Evolutionary conservation across 2,329 filamentous ascomycete genomes (phyloP).

Genomic region (Thelonectria blattea): DNA sequence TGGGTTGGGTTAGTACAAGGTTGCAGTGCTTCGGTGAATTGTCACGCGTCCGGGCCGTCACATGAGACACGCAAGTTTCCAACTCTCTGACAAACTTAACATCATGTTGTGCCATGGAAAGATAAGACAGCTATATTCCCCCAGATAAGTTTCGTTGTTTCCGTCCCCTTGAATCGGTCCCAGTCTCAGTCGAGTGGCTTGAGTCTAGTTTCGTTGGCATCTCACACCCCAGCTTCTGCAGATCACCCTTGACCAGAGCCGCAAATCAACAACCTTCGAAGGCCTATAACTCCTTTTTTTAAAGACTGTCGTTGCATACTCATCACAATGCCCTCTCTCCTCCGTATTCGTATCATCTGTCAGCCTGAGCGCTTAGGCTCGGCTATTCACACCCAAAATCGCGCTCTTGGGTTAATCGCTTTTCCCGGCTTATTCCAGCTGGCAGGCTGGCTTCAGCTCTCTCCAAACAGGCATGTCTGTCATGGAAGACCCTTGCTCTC

Average conservation of each 20-base stretch:
- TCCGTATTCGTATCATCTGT: neutral
- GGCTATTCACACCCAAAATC: neutral
- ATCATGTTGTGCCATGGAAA: no score
- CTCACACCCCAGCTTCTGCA: neutral
- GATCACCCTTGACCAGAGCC: neutral
- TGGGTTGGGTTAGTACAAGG: neutral
- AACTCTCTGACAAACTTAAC: no score
- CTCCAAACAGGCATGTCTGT: neutral
- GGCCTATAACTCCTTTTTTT: neutral
- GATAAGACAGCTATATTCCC: neutral
- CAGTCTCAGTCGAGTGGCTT: neutral
- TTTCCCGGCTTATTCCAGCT: no score
- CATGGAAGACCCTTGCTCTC: neutral
- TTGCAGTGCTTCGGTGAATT: neutral
- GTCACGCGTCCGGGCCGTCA: neutral
- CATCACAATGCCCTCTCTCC: neutral
- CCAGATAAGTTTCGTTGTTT: neutral
- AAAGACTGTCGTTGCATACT: neutral
- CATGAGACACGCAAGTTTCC: no score
- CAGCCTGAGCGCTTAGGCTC: neutral
- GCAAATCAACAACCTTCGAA: neutral
- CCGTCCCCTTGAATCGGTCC: neutral
- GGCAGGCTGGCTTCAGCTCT: neutral
- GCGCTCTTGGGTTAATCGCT: neutral
- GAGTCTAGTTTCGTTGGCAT: neutral